Evolutionary conservation across 1,284 basidiomycete genomes (phyloP).

Genomic region (Apiotrichum porosum): DNA sequence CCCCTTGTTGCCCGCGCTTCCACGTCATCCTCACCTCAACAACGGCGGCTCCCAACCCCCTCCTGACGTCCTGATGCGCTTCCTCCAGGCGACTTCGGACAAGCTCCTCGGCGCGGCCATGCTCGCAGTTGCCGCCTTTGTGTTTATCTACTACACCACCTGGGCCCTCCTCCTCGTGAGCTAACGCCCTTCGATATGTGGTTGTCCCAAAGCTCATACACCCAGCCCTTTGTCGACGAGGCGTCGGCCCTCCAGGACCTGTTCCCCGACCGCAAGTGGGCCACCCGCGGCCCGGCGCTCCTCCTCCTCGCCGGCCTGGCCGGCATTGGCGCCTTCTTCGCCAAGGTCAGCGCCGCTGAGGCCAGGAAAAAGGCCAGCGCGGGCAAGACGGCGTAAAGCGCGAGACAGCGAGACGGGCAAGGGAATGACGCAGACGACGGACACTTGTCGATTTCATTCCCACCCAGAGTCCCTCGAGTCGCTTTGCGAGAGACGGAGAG

Average conservation of each 20-base stretch:
- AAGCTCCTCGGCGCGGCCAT: constrained; percentile 72
- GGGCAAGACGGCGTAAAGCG: constrained; percentile 36
- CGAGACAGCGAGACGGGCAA: neutral
- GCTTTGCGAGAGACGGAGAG: too few species aligned
- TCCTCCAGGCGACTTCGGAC: constrained; percentile 67
- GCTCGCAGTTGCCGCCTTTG: constrained; percentile 67
- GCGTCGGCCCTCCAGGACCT: constrained; percentile 66
- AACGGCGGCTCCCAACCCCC: too few species aligned
- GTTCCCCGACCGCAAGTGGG: constrained; percentile 88
- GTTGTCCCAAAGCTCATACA: too few species aligned
- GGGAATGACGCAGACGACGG: neutral
- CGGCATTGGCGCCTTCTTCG: constrained; percentile 72
- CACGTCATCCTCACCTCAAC: too few species aligned
- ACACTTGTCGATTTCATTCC: too few species aligned
- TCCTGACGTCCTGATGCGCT: too few species aligned
- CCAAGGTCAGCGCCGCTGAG: constrained; percentile 68
- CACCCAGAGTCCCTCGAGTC: too few species aligned
- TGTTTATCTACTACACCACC: constrained; percentile 83
- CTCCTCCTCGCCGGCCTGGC: constrained; percentile 71
- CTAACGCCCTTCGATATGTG: too few species aligned
- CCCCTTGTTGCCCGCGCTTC: too few species aligned
- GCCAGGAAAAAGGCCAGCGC: constrained; percentile 51
- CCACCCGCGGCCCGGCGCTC: constrained; percentile 75
- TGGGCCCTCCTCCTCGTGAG: constrained; percentile 83
- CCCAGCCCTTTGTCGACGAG: constrained; percentile 75